Base-by-base conservation (phyloP, 192 early-diverging fungal genomes). In the Bifiguratus adelaidae region DNA sequence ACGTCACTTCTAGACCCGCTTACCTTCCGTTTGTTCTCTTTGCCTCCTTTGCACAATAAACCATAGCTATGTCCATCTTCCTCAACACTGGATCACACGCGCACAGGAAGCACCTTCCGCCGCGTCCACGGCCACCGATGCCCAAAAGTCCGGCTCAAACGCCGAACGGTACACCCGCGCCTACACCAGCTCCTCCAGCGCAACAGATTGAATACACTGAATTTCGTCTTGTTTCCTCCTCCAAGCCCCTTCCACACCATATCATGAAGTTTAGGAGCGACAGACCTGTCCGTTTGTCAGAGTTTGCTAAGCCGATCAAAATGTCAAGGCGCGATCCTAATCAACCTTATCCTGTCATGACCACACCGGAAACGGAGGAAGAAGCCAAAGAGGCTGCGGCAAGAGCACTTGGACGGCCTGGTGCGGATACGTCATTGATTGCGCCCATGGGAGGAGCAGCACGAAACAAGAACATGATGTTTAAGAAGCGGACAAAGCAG, bases 401-500 rank as follows among this genome's bases (percentile, higher is more conserved):
- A 45, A 20, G 46, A 52, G 11, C 50, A 50, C 40, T 40, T 15
- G 37, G 0, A 7, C 18, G 37, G 22, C 22, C 37, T 16, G 68
- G 70, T 28, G 65, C 71, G 23, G 74, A 76, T 51, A 83, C 78
- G 3, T 70, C 76, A 9, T 42, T 80, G 18, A 86, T 86, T 50
- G 83, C 86, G 5, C 84, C 85, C 1, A 67, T 71, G 41, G 84
- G 83, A 18, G 80, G 82, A 2, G 86, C 84, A 29, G 76, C 73
- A 7, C 71, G 81, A 15, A 86, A 88, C 56, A 83, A 81, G 42
- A 71, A 85, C 53, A 84, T 81, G 50, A 40, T 88, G 32, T 88
- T 88, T 47, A 86, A 86, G 56, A 86, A 85, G 56, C 70, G 77
- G 7, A 89, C 86, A n/a, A 76, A 72, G 36, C 86, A 89, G 57